These are phyloP conservation scores for Russula sp. DNA, from an alignment of 768 basidiomycete genomes.

Conservation along the genomic window DNA sequence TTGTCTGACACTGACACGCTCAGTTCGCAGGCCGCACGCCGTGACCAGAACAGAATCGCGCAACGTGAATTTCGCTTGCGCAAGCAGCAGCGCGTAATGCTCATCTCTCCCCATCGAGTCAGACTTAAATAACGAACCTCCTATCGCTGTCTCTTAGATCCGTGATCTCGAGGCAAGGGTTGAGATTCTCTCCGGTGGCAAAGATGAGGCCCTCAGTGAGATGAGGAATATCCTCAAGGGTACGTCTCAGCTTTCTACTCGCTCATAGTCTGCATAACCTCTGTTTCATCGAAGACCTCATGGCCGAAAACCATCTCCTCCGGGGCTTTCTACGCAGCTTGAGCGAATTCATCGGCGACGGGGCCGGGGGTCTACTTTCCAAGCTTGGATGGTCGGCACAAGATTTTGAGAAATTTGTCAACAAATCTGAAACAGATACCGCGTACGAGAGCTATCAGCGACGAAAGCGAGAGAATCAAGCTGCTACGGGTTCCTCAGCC, in stretches of 20 bases:
- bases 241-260: conserved; percentile 24
- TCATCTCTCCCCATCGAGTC: not conserved
- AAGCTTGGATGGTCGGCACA: conserved; percentile 72
- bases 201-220: conserved; percentile 82
- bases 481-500: conserved; percentile 23
- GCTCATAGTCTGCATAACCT: not conserved
- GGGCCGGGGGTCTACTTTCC: conserved; percentile 66
- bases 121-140: not conserved
- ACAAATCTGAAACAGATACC: conserved; percentile 85
- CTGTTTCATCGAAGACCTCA: conserved; percentile 48
- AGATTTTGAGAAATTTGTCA: conserved; percentile 76
- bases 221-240: conserved; percentile 79
- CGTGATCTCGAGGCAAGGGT: conserved; percentile 92
- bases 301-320: conserved; percentile 83
- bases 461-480: conserved; percentile 45
- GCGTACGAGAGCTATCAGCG: conserved; percentile 84
- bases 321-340: conserved; percentile 72
- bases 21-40: conserved; percentile 81
- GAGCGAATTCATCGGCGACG: conserved; percentile 80
- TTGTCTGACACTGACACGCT: conserved; percentile 10
- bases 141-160: conserved; percentile 45
- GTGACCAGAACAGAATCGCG: conserved; percentile 88
- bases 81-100: conserved; percentile 75
- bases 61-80: conserved; percentile 88
- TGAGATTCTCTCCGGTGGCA: conserved; percentile 88